Percentiles rank a stretch among this genome's conserved stretches.
phyloP scores from a whole-genome alignment of 1,284 basidiomycete species.

The Mycosarcoma mackinlayi region DNA sequence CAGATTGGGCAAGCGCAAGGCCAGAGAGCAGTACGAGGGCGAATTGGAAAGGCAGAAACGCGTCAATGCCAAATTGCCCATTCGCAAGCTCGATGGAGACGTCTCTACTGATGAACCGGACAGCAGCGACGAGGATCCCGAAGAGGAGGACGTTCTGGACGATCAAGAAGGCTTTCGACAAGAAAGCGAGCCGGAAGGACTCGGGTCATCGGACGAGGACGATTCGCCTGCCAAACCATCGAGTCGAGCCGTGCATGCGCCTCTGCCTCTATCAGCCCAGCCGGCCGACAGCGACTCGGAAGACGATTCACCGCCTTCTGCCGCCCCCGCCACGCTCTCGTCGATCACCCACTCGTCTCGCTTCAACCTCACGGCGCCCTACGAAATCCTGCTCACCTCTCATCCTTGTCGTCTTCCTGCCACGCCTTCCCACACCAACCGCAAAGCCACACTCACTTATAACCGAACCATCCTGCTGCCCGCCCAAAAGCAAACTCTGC shows the following conservation, averaged over 20 bases:
- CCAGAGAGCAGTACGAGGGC: conserved; percentile 30
- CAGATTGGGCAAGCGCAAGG: conserved; percentile 39
- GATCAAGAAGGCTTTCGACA: conserved; percentile 11
- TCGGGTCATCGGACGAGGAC: conserved; percentile 16
- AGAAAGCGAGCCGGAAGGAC: conserved; percentile 24
- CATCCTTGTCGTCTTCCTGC: conserved; percentile 31
- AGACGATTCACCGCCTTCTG: background rate
- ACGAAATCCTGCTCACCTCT: conserved; percentile 49
- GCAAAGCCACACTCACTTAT: conserved; percentile 16
- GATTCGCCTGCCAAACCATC: conserved; percentile 1
- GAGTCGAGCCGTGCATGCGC: conserved; percentile 54
- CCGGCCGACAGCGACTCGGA: conserved; percentile 19
- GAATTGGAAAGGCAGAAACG: conserved; percentile 38
- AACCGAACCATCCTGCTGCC: conserved; percentile 4
- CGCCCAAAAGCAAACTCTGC: conserved; percentile 21
- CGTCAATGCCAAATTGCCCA: conserved; percentile 33
- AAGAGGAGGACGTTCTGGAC: conserved; percentile 18
- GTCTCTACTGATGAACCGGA: conserved; percentile 3
- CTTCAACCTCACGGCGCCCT: conserved; percentile 58
- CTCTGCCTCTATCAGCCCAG: conserved; percentile 9
- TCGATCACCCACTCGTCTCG: conserved; percentile 52
- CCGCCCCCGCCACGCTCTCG: conserved; percentile 17
- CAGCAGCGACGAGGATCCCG: conserved; percentile 11
- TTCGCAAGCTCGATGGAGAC: conserved; percentile 29
- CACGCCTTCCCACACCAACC: conserved; percentile 2